Evolutionary conservation across 1,284 basidiomycete genomes (phyloP).

Genomic region (Sanghuangporus weigelae): DNA sequence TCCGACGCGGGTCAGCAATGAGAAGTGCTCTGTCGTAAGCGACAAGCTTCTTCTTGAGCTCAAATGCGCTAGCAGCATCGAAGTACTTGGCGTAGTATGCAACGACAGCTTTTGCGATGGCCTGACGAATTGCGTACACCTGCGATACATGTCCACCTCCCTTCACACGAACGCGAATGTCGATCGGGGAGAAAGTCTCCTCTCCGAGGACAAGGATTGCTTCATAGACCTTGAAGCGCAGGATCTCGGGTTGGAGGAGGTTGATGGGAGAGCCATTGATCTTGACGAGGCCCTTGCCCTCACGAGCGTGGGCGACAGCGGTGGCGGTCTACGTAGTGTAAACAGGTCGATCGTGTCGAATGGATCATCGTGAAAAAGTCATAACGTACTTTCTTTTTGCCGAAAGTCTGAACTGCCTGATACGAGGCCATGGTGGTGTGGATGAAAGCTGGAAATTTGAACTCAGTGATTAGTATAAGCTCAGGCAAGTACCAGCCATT

Average conservation of each 20-base stretch:
- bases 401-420: constrained; percentile 94
- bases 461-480: constrained; percentile 15
- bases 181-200: constrained; percentile 79
- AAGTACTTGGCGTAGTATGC: constrained; percentile 99
- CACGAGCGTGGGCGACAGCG: constrained; percentile 92
- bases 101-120: constrained; percentile 96
- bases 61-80: constrained; percentile 95
- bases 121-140: constrained; percentile 98
- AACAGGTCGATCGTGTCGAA: background rate
- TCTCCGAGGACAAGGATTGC: constrained; percentile 86
- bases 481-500: background rate
- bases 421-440: constrained; percentile 59
- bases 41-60: constrained; percentile 94
- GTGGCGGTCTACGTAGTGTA: constrained; percentile 76
- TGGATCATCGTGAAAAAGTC: background rate
- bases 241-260: constrained; percentile 90
- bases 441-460: constrained; percentile 19
- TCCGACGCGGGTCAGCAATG: constrained; percentile 97
- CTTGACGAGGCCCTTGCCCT: constrained; percentile 96
- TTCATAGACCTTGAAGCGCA: constrained; percentile 99
- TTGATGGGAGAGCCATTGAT: constrained; percentile 97
- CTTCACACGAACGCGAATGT: constrained; percentile 98
- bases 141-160: constrained; percentile 99
- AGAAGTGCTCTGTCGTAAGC: constrained; percentile 93
- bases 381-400: constrained; percentile 89